These are phyloP conservation scores for Chrysoporthe puriensis DNA, from an alignment of 2,329 filamentous ascomycete genomes.

Conservation along the genomic window DNA sequence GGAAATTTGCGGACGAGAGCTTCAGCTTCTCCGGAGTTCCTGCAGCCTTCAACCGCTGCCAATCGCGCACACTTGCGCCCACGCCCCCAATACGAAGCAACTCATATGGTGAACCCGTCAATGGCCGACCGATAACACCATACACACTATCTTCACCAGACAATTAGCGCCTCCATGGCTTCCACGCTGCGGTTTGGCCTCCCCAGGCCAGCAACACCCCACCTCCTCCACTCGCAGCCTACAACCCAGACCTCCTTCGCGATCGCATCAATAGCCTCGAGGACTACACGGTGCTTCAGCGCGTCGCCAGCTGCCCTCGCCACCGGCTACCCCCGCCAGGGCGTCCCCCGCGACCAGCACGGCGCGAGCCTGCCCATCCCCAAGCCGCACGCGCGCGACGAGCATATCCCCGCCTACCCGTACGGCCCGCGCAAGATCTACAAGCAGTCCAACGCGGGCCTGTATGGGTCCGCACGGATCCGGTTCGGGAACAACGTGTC, in stretches of 20 bases:
- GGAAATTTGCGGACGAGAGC: constrained; percentile 2
- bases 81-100: background rate
- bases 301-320: constrained; percentile 41
- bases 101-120: background rate
- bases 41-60: background rate
- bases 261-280: background rate
- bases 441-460: constrained; percentile 79
- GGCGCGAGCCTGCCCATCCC: constrained; percentile 45
- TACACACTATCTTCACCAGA: background rate
- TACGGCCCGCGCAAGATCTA: constrained; percentile 71
- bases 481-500: constrained; percentile 81
- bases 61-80: background rate
- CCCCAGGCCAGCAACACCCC: constrained; percentile 18
- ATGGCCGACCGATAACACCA: constrained; percentile 9
- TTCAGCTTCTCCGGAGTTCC: background rate
- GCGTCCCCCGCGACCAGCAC: constrained; percentile 22
- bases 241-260: constrained; percentile 3
- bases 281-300: constrained; percentile 37
- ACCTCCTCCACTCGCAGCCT: background rate
- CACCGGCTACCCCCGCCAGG: constrained; percentile 26
- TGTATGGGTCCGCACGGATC: constrained; percentile 72
- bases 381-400: constrained; percentile 44
- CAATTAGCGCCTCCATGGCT: constrained; percentile 7
- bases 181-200: constrained; percentile 24
- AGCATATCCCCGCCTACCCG: constrained; percentile 66